Evolutionary conservation across 495 filamentous ascomycete species (phyloP).

Genomic region (Neurospora sp.): DNA sequence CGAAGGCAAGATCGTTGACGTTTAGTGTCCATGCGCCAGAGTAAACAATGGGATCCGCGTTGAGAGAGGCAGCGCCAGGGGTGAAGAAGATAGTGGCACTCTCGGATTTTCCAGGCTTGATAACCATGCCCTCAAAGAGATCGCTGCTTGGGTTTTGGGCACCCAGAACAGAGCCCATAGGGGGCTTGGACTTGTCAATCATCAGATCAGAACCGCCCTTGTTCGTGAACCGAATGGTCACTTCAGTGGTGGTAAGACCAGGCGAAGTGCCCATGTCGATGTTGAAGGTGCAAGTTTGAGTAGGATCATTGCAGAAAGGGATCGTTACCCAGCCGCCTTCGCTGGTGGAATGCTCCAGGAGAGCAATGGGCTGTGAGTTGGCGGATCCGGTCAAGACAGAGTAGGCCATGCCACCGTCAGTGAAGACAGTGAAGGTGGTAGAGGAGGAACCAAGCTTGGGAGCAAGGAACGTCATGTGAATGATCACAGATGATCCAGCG

Average conservation of each 20-base stretch:
- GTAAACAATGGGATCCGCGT: constrained; percentile 12
- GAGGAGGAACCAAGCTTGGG: constrained; percentile 15
- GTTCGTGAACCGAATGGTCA: constrained; percentile 24
- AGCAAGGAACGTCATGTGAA: constrained; percentile 20
- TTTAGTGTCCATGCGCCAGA: constrained; percentile 32
- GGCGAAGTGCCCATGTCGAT: constrained; percentile 12
- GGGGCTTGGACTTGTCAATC: constrained; percentile 20
- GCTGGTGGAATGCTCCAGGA: constrained; percentile 3
- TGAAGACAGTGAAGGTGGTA: constrained; percentile 18
- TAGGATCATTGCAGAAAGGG: constrained; percentile 7
- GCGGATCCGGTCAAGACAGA: constrained; percentile 21
- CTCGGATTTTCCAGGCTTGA: constrained; percentile 15
- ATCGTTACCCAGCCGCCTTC: constrained; percentile 9
- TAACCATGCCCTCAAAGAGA: constrained; percentile 23
- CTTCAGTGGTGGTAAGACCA: constrained; percentile 4
- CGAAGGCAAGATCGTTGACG: constrained; percentile 28
- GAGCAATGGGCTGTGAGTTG: constrained; percentile 7
- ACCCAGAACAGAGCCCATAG: constrained; percentile 16
- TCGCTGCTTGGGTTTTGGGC: constrained; percentile 23
- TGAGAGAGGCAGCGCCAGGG: constrained; percentile 12
- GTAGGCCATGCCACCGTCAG: constrained; percentile 20
- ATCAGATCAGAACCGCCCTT: constrained; percentile 24
- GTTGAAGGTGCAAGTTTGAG: constrained; percentile 8
- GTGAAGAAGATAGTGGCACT: constrained; percentile 22
- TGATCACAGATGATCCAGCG: constrained; percentile 16